Evolutionary conservation across 176 grass and related monocot species (phyloP).

Genomic region (Musa schizocarpa): DNA sequence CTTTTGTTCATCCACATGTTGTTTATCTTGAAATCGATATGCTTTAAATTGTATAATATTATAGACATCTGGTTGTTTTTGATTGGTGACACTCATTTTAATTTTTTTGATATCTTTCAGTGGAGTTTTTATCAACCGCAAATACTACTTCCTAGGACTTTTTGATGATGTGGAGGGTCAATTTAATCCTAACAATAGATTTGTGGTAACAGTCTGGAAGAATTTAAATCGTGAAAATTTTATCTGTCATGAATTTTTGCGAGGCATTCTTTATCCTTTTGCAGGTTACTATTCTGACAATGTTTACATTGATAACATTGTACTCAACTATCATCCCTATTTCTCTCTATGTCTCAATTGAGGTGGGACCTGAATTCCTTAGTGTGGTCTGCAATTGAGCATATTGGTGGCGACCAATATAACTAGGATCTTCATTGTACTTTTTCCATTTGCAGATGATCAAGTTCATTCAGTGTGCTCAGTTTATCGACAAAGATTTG

Average conservation of each 20-base stretch:
- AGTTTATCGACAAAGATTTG: constrained; percentile 99
- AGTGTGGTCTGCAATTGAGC: too few species aligned
- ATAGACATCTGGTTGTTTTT: not conserved
- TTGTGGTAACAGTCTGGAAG: constrained; percentile 57
- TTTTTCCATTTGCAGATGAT: constrained; percentile 67
- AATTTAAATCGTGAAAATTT: not conserved
- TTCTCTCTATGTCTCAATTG: constrained; percentile 99
- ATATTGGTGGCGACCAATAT: not conserved
- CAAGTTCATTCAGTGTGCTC: constrained; percentile 93
- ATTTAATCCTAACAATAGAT: constrained; percentile 86
- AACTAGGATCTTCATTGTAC: not conserved
- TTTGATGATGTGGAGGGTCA: constrained; percentile 62
- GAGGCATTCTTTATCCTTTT: not conserved
- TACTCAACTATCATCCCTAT: constrained; percentile 99
- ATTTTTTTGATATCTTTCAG: constrained; percentile 41
- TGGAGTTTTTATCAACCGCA: constrained; percentile 85
- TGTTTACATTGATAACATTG: constrained; percentile 98
- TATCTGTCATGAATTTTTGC: not conserved
- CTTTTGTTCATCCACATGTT: too few species aligned
- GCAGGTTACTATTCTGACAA: constrained; percentile 93
- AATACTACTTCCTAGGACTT: constrained; percentile 93
- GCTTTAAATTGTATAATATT: too few species aligned
- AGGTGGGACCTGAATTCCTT: constrained; percentile 39
- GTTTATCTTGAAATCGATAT: too few species aligned
- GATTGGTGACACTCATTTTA: constrained; percentile 16